Conservation (phyloP, 805 yeast genomes). For the Zygoascus flipseniorum region DNA sequence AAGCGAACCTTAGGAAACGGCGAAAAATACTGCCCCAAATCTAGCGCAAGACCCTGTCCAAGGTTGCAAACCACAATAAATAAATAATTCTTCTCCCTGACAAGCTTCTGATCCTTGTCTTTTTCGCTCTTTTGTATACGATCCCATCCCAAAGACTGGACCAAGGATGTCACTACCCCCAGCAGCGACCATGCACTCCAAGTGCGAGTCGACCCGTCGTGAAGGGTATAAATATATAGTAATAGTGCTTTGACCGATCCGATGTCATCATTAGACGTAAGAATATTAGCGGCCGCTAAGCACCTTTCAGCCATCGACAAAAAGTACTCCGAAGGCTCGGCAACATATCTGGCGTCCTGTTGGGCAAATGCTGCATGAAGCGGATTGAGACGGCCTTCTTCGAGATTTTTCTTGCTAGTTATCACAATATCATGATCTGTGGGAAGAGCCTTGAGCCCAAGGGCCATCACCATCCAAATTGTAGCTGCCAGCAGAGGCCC, state of each 20-base stretch:
- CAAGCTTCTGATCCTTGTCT: neutral
- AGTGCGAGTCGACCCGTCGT: constrained; percentile 9
- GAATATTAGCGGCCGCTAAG: neutral
- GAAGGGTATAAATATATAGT: constrained; percentile 5
- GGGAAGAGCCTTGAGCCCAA: neutral
- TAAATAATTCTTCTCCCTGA: neutral
- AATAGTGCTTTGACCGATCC: constrained; percentile 2
- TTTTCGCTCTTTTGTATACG: constrained; percentile 1
- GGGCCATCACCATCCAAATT: neutral
- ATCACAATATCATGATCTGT: neutral
- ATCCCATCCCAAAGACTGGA: constrained; percentile 7
- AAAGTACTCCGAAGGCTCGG: neutral
- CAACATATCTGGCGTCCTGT: neutral
- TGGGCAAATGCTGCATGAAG: neutral
- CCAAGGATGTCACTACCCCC: constrained; percentile 9
- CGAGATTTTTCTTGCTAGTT: neutral
- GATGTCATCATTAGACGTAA: neutral
- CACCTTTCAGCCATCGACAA: neutral
- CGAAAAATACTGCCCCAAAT: constrained; percentile 6
- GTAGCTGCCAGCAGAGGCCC: neutral
- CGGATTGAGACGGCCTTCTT: neutral
- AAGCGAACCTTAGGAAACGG: constrained; percentile 3
- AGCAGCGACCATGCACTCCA: constrained; percentile 10
- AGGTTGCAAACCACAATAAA: neutral
- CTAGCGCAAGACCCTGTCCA: constrained; percentile 2